phyloP scores from a whole-genome alignment of 202 grass and related monocot genomes.

The Brachypodium distachyon region DNA sequence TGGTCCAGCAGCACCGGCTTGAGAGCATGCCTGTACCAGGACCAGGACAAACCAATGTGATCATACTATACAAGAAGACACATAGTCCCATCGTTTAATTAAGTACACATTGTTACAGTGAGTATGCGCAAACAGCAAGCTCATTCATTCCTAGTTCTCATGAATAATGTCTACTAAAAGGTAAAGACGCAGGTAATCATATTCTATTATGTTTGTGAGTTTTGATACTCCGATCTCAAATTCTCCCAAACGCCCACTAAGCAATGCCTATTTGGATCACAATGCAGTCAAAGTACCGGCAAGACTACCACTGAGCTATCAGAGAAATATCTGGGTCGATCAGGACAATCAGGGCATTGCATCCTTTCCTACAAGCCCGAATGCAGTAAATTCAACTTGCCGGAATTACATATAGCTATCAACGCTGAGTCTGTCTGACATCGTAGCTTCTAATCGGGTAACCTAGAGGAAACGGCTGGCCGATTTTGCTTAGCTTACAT shows the following conservation, averaged over 20 bases:
- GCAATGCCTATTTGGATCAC: background rate
- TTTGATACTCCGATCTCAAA: background rate
- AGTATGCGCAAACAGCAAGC: background rate
- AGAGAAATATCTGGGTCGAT: background rate
- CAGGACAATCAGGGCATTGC: background rate
- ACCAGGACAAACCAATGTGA: background rate
- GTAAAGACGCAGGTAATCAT: background rate
- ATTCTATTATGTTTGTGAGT: background rate
- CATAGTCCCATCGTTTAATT: background rate
- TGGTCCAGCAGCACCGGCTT: conserved; percentile 45
- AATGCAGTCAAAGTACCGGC: background rate
- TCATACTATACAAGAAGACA: background rate
- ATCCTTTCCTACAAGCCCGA: background rate
- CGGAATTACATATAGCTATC: background rate
- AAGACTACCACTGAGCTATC: background rate
- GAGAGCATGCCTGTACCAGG: conserved; percentile 35
- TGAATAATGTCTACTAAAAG: background rate
- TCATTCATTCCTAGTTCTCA: background rate
- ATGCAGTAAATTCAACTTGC: background rate
- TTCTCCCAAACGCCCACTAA: background rate
- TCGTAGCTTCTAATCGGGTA: background rate
- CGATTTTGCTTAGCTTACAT: background rate
- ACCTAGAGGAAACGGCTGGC: background rate
- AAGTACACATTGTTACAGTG: background rate
- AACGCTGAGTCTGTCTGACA: background rate